Conservation (phyloP, 257 asterid species). For the Solanum medicagineum region DNA sequence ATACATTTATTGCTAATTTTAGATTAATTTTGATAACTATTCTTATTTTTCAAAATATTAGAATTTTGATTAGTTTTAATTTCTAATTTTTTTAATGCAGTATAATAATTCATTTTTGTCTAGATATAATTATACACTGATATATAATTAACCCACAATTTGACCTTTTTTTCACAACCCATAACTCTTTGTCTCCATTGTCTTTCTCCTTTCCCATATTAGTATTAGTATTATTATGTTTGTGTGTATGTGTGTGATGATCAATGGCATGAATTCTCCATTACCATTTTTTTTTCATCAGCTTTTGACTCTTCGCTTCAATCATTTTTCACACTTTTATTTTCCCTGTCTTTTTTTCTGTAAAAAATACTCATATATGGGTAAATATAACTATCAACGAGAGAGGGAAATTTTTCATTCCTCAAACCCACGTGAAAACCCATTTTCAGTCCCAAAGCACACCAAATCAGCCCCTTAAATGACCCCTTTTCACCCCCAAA, state of each 20-base stretch:
- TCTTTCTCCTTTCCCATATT: background rate
- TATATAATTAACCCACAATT: too few relatives aligned
- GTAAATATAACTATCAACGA: constrained; percentile 11
- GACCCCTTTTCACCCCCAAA: too few relatives aligned
- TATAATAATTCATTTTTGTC: too few relatives aligned
- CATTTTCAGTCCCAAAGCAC: too few relatives aligned
- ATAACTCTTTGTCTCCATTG: constrained; percentile 40
- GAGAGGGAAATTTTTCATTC: background rate
- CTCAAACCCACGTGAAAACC: constrained; percentile 14
- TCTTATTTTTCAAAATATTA: too few relatives aligned
- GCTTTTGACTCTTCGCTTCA: constrained; percentile 40
- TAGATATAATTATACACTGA: too few relatives aligned
- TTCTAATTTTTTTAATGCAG: too few relatives aligned
- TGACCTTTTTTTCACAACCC: background rate
- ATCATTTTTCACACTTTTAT: constrained; percentile 10
- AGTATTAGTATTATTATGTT: background rate
- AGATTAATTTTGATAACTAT: too few relatives aligned
- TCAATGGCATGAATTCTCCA: background rate
- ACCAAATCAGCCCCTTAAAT: too few relatives aligned
- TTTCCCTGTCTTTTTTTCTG: background rate
- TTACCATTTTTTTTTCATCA: constrained; percentile 15
- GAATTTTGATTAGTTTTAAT: too few relatives aligned
- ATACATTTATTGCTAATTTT: too few relatives aligned
- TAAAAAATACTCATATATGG: constrained; percentile 20
- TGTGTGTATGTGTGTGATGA: background rate